A percentile compares a stretch with the other conserved stretches of the same genome.
phyloP scores from a whole-genome alignment of 495 filamentous ascomycete species.

The Hypoxylon fuscum region DNA sequence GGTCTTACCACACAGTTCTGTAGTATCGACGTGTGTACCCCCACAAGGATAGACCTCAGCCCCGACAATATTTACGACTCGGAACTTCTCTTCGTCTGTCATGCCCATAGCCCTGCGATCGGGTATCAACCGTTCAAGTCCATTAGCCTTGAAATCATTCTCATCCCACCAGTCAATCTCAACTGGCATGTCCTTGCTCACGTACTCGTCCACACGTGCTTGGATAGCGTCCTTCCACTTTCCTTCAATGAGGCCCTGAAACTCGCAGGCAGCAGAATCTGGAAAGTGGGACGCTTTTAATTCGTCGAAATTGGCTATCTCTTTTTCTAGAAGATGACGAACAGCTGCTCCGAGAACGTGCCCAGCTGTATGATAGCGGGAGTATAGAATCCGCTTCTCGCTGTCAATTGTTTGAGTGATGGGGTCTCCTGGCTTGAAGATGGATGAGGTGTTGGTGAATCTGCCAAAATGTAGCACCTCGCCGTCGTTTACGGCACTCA shows the following conservation, averaged over 20 bases:
- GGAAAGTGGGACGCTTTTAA: conserved; percentile 71
- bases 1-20: conserved; percentile 60
- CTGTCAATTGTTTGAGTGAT: conserved; percentile 62
- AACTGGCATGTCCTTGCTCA: conserved; percentile 61
- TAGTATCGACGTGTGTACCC: conserved; percentile 69
- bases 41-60: conserved; percentile 70
- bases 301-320: conserved; percentile 63
- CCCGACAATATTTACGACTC: conserved; percentile 65
- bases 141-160: conserved; percentile 56
- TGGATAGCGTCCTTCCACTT: conserved; percentile 67
- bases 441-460: conserved; percentile 45
- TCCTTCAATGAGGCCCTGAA: conserved; percentile 66
- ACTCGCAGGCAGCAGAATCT: conserved; percentile 66
- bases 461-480: conserved; percentile 67
- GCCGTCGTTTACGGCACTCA: conserved; percentile 52
- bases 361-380: conserved; percentile 70
- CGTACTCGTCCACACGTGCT: conserved; percentile 58
- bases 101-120: conserved; percentile 54
- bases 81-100: conserved; percentile 57
- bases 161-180: conserved; percentile 68
- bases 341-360: conserved; percentile 70
- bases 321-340: conserved; percentile 59
- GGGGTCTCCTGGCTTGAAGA: conserved; percentile 48
- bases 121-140: conserved; percentile 59
- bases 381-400: conserved; percentile 64